These are phyloP conservation scores for Auricularia cornea DNA, from an alignment of 768 basidiomycete species.

Conservation along the genomic window DNA sequence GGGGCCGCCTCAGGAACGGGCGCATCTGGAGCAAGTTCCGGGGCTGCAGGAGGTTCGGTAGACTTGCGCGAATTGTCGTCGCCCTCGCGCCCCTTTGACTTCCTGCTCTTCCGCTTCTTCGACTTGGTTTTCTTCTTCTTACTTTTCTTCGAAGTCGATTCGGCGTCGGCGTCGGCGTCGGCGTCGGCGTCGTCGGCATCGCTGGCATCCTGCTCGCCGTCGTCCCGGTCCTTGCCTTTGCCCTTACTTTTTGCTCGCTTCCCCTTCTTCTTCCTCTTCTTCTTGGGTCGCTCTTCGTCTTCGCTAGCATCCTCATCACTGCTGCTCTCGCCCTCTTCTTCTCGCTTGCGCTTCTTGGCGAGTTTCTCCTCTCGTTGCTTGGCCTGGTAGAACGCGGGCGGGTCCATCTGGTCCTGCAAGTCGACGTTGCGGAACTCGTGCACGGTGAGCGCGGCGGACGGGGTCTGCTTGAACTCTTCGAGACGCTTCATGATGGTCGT, in stretches of 20 bases:
- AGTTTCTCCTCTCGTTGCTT: conserved; percentile 46
- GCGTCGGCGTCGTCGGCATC: conserved; percentile 1
- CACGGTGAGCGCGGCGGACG: conserved; percentile 76
- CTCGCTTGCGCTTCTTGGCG: conserved; percentile 30
- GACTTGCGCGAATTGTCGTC: not conserved
- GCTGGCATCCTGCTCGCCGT: conserved; percentile 26
- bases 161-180: not conserved
- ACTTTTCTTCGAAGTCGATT: not conserved
- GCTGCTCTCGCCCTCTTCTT: conserved; percentile 10
- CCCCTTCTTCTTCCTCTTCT: conserved; percentile 15
- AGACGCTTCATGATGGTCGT: conserved; percentile 87
- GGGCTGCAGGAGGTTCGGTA: not conserved
- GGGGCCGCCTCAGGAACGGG: not conserved
- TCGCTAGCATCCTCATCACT: conserved; percentile 17
- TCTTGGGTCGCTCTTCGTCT: conserved; percentile 21
- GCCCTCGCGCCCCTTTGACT: conserved; percentile 11
- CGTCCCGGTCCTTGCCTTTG: conserved; percentile 28
- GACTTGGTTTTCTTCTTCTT: conserved; percentile 18
- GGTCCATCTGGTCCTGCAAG: conserved; percentile 88
- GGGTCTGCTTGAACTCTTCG: conserved; percentile 89
- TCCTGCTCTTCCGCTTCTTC: conserved; percentile 29
- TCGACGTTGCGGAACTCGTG: conserved; percentile 85
- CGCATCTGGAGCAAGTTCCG: not conserved
- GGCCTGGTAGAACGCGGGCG: conserved; percentile 78
- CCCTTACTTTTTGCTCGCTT: conserved; percentile 10